Evolutionary conservation across 192 early-diverging fungal species (phyloP).

Genomic region (Backusella tuberculispora): DNA sequence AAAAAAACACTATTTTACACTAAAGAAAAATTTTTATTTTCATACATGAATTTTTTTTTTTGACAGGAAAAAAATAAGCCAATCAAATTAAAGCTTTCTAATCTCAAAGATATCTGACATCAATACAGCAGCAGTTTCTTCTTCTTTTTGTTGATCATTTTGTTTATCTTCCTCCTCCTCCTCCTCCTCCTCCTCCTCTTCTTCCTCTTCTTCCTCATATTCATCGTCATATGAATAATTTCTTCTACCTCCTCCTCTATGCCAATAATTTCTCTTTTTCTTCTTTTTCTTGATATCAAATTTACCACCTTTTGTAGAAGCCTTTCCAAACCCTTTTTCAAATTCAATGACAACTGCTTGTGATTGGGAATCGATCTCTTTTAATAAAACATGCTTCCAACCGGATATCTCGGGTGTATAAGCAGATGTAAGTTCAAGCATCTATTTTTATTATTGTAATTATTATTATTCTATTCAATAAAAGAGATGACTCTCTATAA

Average conservation of each 20-base stretch:
- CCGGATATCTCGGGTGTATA: slow-evolving; percentile 23
- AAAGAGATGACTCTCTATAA: not conserved
- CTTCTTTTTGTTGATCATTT: not conserved
- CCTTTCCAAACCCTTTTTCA: slow-evolving; percentile 4
- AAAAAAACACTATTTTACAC: too few relatives aligned
- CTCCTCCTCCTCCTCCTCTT: slow-evolving; percentile 1
- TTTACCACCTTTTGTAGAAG: slow-evolving; percentile 20
- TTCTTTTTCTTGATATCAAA: slow-evolving; percentile 13
- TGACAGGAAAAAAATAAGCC: slow-evolving; percentile 7
- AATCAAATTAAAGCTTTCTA: slow-evolving; percentile 16
- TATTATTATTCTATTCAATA: not conserved
- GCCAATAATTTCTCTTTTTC: slow-evolving; percentile 5
- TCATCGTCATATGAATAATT: not conserved
- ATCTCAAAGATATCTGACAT: slow-evolving; percentile 8
- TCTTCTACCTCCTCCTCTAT: not conserved
- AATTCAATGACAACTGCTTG: not conserved
- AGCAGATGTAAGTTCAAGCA: slow-evolving; percentile 5
- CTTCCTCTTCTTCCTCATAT: not conserved
- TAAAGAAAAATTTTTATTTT: not conserved
- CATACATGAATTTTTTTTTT: not conserved
- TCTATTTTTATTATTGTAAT: not conserved
- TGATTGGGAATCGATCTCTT: not conserved
- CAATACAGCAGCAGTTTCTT: not conserved
- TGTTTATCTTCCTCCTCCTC: not conserved
- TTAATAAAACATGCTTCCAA: slow-evolving; percentile 13